A percentile compares a stretch with the other conserved stretches of the same genome.
phyloP scores from a whole-genome alignment of 2,329 filamentous ascomycete genomes.

The Neofusicoccum cordaticola region DNA sequence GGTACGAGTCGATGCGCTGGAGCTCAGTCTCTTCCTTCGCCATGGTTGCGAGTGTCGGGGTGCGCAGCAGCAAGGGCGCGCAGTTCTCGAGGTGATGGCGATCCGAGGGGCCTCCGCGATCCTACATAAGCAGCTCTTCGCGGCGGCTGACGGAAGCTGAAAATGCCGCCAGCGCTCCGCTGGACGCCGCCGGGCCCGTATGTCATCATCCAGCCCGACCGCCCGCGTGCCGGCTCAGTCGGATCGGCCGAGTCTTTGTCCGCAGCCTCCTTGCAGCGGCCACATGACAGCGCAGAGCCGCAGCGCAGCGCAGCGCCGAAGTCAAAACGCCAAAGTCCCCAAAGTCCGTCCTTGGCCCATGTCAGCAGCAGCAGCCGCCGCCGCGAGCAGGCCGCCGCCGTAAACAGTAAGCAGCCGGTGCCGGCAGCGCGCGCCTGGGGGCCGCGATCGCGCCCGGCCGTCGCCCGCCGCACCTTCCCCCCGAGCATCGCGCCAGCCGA shows the following conservation, averaged over 20 bases:
- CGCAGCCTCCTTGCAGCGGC: background rate
- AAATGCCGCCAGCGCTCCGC: slow-evolving; percentile 1
- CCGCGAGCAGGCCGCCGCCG: no score
- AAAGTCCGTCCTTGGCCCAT: no score
- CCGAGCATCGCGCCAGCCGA: background rate
- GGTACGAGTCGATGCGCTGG: slow-evolving; percentile 38
- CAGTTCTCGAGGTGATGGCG: background rate
- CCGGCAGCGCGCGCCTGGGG: no score
- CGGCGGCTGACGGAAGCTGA: slow-evolving; percentile 11
- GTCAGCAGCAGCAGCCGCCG: no score
- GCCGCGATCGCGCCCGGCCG: no score
- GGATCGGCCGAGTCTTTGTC: slow-evolving; percentile 9
- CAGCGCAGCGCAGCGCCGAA: no score
- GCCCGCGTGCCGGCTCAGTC: background rate
- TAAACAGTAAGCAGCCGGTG: no score
- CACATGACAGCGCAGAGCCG: background rate
- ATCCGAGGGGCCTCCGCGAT: background rate
- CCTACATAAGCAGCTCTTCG: slow-evolving; percentile 1
- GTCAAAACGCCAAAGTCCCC: no score
- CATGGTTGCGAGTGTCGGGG: background rate
- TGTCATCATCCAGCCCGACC: slow-evolving; percentile 5
- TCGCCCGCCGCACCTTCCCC: no score
- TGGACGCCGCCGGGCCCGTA: slow-evolving; percentile 1
- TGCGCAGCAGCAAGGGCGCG: background rate
- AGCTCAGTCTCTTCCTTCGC: slow-evolving; percentile 25